Conservation (phyloP, 768 basidiomycete species). For the Mycena indigotica region DNA sequence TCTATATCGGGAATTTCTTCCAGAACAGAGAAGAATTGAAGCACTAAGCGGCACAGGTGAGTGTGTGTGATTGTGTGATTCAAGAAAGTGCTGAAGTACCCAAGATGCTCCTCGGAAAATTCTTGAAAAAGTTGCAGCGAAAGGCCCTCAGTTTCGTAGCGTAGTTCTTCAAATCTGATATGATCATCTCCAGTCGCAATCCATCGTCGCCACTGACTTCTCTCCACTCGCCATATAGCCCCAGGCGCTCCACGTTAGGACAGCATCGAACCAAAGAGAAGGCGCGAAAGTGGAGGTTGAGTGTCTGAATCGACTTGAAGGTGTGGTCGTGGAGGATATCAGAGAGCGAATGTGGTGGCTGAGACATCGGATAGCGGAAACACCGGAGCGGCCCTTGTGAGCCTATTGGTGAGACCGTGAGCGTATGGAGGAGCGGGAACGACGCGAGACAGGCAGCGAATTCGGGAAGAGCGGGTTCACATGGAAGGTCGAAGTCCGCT, state of each 20-base stretch:
- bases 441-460: no score
- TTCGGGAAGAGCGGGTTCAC: no score
- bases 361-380: no score
- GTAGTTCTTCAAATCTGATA: conserved; percentile 3
- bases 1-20: neutral
- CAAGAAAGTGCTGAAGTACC: neutral
- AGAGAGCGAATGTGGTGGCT: neutral
- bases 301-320: neutral
- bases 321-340: neutral
- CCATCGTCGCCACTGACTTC: neutral
- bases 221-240: neutral
- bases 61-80: neutral
- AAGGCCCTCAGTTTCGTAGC: neutral
- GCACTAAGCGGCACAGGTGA: neutral
- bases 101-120: neutral
- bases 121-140: neutral
- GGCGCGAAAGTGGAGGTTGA: neutral
- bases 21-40: neutral
- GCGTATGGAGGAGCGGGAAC: no score
- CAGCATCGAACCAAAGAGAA: neutral
- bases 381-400: no score
- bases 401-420: no score
- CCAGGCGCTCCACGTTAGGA: neutral
- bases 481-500: no score
- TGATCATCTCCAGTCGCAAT: neutral